Evolutionary conservation across 2,329 filamentous ascomycete genomes (phyloP).

Genomic region (Cordyceps farinosa): DNA sequence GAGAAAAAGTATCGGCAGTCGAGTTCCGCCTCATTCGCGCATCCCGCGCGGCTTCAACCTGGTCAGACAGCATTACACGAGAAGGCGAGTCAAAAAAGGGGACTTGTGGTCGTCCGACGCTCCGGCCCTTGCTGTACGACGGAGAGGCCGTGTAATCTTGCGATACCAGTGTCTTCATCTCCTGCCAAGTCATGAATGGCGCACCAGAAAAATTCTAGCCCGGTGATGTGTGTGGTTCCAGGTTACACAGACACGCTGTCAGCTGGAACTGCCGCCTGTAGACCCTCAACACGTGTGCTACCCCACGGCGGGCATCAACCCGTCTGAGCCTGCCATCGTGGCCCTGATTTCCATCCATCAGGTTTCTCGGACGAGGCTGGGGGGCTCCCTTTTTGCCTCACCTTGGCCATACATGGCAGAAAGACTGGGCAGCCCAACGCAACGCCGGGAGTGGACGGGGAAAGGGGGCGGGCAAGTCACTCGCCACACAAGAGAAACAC

Average conservation of each 20-base stretch:
- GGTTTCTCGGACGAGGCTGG: neutral
- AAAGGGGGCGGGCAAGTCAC: neutral
- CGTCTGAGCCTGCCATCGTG: neutral
- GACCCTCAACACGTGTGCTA: constrained; percentile 1
- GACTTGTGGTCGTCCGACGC: neutral
- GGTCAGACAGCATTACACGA: neutral
- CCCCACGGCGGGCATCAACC: neutral
- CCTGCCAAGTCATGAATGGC: neutral
- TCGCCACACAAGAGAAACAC: neutral
- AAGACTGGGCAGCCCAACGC: neutral
- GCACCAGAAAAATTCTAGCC: neutral
- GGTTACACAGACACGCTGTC: constrained; percentile 11
- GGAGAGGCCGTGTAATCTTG: neutral
- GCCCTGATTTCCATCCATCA: neutral
- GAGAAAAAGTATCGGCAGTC: neutral
- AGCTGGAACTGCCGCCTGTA: constrained; percentile 8
- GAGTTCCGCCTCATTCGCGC: neutral
- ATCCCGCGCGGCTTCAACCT: neutral
- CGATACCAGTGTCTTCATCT: neutral
- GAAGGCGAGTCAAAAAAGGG: neutral
- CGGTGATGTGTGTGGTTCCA: constrained; percentile 5
- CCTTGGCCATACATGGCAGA: neutral
- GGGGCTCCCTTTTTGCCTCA: neutral
- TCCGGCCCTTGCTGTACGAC: neutral
- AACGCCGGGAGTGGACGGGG: neutral